Conservation (phyloP, 2,329 filamentous ascomycete species). For the Alternaria alternata region DNA sequence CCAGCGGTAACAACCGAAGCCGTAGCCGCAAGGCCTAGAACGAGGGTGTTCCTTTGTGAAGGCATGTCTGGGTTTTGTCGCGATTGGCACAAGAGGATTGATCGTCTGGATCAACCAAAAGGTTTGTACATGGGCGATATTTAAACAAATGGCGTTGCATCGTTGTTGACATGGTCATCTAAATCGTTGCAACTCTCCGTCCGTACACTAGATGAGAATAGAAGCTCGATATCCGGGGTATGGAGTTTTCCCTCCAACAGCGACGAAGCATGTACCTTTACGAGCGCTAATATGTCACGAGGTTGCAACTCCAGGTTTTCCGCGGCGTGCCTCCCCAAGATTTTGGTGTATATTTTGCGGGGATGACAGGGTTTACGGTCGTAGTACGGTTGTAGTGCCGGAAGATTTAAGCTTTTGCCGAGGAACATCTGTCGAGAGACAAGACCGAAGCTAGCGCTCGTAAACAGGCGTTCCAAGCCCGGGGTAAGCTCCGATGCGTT, state of each 20-base stretch:
- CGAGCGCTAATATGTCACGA: neutral
- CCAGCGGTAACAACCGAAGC: slow-evolving; percentile 52
- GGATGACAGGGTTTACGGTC: neutral
- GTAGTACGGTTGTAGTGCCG: slow-evolving; percentile 9
- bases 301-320: neutral
- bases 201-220: slow-evolving; percentile 1
- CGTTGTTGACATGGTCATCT: neutral
- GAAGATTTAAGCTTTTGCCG: slow-evolving; percentile 21
- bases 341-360: slow-evolving; percentile 4
- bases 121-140: neutral
- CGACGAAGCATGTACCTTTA: neutral
- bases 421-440: slow-evolving; percentile 1
- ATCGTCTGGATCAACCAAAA: neutral
- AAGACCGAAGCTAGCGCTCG: slow-evolving; percentile 1
- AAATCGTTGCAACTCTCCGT: neutral
- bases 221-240: neutral
- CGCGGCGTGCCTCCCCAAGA: neutral
- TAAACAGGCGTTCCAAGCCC: neutral
- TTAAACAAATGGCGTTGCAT: slow-evolving; percentile 1
- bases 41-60: slow-evolving; percentile 16
- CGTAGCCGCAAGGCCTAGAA: slow-evolving; percentile 21
- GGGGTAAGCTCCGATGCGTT: neutral
- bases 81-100: neutral
- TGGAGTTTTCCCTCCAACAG: slow-evolving; percentile 13
- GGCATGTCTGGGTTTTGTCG: slow-evolving; percentile 14